These are phyloP conservation scores for Kwoniella europaea DNA, from an alignment of 768 basidiomycete genomes.

Conservation along the genomic window DNA sequence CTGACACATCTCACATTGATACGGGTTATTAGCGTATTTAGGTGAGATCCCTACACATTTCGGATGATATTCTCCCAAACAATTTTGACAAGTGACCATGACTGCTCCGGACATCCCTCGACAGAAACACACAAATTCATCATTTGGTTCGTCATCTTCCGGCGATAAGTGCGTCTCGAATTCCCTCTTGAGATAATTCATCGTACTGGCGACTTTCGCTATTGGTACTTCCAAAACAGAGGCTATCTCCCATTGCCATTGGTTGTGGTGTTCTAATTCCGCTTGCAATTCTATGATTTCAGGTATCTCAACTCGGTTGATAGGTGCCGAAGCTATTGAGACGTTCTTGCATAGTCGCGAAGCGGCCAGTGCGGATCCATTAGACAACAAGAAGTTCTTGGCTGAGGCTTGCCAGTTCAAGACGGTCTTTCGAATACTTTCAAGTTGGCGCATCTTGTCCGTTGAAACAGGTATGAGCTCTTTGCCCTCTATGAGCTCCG, in stretches of 20 bases:
- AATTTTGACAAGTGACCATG: constrained; percentile 52
- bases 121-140: constrained; percentile 51
- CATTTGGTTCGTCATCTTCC: constrained; percentile 37
- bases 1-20: constrained; percentile 40
- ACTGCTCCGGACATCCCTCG: constrained; percentile 33
- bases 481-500: constrained; percentile 72
- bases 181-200: constrained; percentile 26
- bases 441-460: constrained; percentile 69
- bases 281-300: constrained; percentile 50
- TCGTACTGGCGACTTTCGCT: constrained; percentile 23
- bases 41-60: constrained; percentile 44
- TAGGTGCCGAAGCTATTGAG: constrained; percentile 40
- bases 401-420: constrained; percentile 43
- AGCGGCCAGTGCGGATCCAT: constrained; percentile 30
- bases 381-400: constrained; percentile 27
- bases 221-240: constrained; percentile 24
- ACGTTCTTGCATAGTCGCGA: constrained; percentile 45
- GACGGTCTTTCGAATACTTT: constrained; percentile 63
- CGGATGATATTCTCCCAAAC: constrained; percentile 52
- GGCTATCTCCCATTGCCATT: constrained; percentile 42
- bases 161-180: constrained; percentile 41
- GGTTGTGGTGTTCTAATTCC: constrained; percentile 43
- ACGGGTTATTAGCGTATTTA: constrained; percentile 27
- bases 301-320: constrained; percentile 43
- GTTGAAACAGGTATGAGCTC: constrained; percentile 69